These are phyloP conservation scores for Sclerotinia minor DNA, from an alignment of 2,329 filamentous ascomycete species.

Conservation along the genomic window DNA sequence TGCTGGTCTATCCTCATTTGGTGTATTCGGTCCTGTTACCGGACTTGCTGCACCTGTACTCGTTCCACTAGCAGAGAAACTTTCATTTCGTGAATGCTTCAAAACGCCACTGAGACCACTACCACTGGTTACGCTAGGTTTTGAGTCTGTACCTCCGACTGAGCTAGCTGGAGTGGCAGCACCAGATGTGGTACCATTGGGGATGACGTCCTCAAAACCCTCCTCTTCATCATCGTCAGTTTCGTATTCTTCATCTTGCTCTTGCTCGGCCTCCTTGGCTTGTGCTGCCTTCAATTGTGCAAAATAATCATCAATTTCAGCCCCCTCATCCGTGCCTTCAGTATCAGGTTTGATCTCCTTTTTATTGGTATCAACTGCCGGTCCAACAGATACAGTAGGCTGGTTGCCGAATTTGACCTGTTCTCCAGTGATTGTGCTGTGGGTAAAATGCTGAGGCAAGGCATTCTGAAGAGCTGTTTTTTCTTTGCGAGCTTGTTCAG, in stretches of 20 bases:
- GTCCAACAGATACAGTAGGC: constrained; percentile 43
- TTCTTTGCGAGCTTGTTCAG: constrained; percentile 64
- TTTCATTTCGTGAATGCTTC: constrained; percentile 36
- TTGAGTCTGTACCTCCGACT: constrained; percentile 29
- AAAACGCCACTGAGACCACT: constrained; percentile 35
- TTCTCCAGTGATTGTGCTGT: constrained; percentile 66
- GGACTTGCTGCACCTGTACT: constrained; percentile 41
- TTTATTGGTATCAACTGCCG: constrained; percentile 49
- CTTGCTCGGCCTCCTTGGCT: constrained; percentile 50
- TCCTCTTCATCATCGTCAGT: constrained; percentile 49
- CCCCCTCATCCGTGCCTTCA: constrained; percentile 49
- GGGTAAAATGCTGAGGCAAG: constrained; percentile 69
- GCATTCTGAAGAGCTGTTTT: constrained; percentile 68
- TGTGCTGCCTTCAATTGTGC: constrained; percentile 64
- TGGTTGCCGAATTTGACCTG: constrained; percentile 52
- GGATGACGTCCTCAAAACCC: constrained; percentile 50
- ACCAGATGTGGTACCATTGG: constrained; percentile 34
- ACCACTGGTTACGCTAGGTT: constrained; percentile 29
- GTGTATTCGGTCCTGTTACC: constrained; percentile 42
- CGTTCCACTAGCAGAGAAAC: constrained; percentile 38
- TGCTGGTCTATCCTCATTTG: constrained; percentile 48
- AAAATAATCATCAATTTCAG: constrained; percentile 67
- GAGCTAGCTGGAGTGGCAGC: constrained; percentile 39
- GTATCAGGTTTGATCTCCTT: constrained; percentile 46
- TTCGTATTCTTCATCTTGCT: constrained; percentile 53